Conservation (phyloP, 2,329 filamentous ascomycete genomes). For the Penicillium janthinellum region DNA sequence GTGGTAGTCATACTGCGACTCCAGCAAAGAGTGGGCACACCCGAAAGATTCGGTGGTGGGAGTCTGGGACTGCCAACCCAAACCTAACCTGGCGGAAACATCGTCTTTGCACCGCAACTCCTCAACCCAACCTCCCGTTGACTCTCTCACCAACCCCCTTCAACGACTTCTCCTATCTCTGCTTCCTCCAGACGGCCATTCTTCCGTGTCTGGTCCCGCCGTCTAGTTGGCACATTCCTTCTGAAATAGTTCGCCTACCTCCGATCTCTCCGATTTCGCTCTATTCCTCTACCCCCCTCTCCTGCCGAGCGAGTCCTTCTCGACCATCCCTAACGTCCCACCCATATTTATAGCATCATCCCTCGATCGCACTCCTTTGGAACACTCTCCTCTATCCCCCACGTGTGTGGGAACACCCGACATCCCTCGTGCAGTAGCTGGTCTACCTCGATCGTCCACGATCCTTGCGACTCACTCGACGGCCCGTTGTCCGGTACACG, state of each 20-base stretch:
- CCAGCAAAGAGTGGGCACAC: background rate
- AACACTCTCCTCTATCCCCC: constrained; percentile 17
- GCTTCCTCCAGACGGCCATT: constrained; percentile 2
- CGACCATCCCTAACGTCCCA: constrained; percentile 11
- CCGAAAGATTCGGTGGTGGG: background rate
- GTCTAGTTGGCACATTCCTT: constrained; percentile 15
- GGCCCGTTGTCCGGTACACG: constrained; percentile 35
- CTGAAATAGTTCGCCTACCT: constrained; percentile 15
- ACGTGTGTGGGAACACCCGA: constrained; percentile 21
- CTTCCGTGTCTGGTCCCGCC: constrained; percentile 8
- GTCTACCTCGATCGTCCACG: constrained; percentile 27
- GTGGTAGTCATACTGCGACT: background rate
- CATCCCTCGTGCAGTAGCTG: constrained; percentile 36
- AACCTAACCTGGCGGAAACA: background rate
- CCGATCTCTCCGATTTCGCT: constrained; percentile 9
- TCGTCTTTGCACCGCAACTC: constrained; percentile 24
- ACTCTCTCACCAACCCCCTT: constrained; percentile 7
- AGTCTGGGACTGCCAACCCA: background rate
- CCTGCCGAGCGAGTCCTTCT: constrained; percentile 6
- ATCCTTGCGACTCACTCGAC: background rate
- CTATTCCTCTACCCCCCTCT: background rate
- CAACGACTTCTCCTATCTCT: constrained; percentile 10
- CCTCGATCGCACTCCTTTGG: constrained; percentile 16
- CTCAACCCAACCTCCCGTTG: constrained; percentile 19
- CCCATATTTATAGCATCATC: constrained; percentile 22